Base-by-base conservation (phyloP, 108 stramenopile genomes). In the Parietichytrium sp. region DNA sequence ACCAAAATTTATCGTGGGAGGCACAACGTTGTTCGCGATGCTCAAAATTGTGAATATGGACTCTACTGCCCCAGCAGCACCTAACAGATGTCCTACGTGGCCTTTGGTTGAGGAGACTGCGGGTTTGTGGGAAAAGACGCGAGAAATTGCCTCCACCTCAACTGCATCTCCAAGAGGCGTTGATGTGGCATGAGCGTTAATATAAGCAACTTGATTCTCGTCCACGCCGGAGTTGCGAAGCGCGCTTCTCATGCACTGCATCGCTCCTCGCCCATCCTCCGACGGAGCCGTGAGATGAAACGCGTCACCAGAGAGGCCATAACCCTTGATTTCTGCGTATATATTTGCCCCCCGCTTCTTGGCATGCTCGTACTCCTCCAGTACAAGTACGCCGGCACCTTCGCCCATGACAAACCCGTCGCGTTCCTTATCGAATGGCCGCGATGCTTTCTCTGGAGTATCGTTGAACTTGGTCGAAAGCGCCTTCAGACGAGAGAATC, bases 361-460 rank as follows among this genome's bases (percentile, higher is more conserved):
- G 3, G 98, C 98, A 51, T 93, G 92, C 79, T 93, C 95, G 81
- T 94, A 79, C 29, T 91, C 91, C 83, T 99, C 98, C 3, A 99
- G 82, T 4, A 98, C 82, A 30, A 99, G 83, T 15, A 97, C 96
- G 47, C 96, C 98, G 3, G 96, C 93, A 42, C 98, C 98, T 88
- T 99, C 98, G 13, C 95, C 98, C 96, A 99, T 97, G 82, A 99
- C 89, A 81, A 99, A 99, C 20, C 98, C 98, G 23, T 91, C 95
- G 18, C 98, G 87, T 78, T 89, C 91, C 38, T 89, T 88, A 89
- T 97, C 97, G 79, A 99, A 99, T 7, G 98, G 98, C 13, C 95
- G 82, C 20, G 93, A 93, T 0, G 91, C 81, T 31, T 80, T 25
- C 80, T 90, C 87, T 4, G 93, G 92, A 12, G 80, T 47, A 20